A percentile compares a stretch with the other conserved stretches of the same genome.
Conservation (phyloP, 306 rosid species). For the Vachellia collinsii region DNA sequence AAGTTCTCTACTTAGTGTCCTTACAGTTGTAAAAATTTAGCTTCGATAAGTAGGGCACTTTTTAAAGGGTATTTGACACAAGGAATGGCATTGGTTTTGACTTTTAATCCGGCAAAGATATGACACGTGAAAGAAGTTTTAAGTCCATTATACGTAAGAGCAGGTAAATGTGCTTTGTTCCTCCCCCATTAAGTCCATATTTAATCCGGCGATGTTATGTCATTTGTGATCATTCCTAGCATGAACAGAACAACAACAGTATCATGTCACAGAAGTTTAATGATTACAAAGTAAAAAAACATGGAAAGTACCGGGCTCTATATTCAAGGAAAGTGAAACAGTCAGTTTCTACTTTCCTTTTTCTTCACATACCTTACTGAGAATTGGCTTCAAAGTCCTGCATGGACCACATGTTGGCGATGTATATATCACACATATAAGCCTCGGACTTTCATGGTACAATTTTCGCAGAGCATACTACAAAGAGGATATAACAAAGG, state of each 20-base stretch:
- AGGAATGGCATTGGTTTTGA: not conserved
- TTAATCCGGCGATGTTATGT: not conserved
- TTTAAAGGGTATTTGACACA: not conserved
- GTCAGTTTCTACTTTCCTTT: not conserved
- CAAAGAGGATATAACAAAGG: constrained; percentile 25
- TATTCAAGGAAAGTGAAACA: constrained; percentile 19
- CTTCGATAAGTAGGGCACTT: not conserved
- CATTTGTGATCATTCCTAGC: not conserved
- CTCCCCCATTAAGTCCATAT: not conserved
- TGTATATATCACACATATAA: constrained; percentile 84
- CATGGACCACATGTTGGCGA: constrained; percentile 96
- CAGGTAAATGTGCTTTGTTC: not conserved
- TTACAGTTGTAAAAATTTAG: not conserved
- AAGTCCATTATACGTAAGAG: not conserved
- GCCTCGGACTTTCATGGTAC: constrained; percentile 97
- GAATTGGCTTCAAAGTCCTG: constrained; percentile 94
- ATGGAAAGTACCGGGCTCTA: constrained; percentile 8
- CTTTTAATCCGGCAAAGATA: not conserved
- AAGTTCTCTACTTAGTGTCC: not conserved
- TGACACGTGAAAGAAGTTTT: not conserved
- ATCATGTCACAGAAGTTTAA: constrained; percentile 26
- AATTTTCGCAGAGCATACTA: constrained; percentile 95
- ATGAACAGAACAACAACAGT: constrained; percentile 5
- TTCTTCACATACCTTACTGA: constrained; percentile 70
- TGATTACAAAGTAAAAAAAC: constrained; percentile 14